These are phyloP conservation scores for Capsicum chinense DNA, from an alignment of 257 asterid species.

Conservation along the genomic window DNA sequence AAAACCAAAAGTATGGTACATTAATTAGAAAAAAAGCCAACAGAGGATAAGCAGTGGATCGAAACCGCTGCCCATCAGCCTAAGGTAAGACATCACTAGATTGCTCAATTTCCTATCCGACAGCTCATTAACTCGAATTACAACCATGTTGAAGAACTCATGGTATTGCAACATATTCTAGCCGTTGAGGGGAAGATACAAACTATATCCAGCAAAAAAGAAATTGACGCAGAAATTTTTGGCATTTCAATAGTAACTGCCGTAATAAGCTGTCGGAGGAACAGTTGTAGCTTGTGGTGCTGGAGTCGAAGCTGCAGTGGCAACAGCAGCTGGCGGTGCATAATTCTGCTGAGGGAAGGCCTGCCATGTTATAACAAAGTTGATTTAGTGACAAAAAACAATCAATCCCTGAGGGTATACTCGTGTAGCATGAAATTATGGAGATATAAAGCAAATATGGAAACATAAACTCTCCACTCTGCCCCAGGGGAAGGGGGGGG, in stretches of 20 bases:
- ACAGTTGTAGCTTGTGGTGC: conserved; percentile 63
- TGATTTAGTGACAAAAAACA: neutral
- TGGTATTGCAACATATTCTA: conserved; percentile 25
- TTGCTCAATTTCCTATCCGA: conserved; percentile 25
- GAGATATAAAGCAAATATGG: neutral
- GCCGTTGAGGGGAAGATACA: conserved; percentile 6
- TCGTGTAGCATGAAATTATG: neutral
- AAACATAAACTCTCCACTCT: conserved; percentile 3
- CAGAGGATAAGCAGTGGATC: neutral
- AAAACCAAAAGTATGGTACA: conserved; percentile 23
- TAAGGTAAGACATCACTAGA: conserved; percentile 22
- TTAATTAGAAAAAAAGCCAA: neutral
- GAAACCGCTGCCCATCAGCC: neutral
- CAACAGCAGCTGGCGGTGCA: conserved; percentile 63
- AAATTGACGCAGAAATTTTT: conserved; percentile 34
- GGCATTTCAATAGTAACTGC: conserved; percentile 64
- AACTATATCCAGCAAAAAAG: conserved; percentile 45
- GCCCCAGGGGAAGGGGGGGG: neutral
- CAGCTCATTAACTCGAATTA: conserved; percentile 30
- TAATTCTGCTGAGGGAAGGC: conserved; percentile 69
- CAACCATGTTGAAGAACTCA: conserved; percentile 36
- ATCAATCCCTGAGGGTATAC: neutral
- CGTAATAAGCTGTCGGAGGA: conserved; percentile 63
- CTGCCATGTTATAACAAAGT: conserved; percentile 38
- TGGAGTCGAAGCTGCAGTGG: conserved; percentile 48